Percentiles rank a stretch among this genome's conserved stretches.
Conservation (phyloP, 257 asterid genomes). For the Scutellaria barbata region DNA sequence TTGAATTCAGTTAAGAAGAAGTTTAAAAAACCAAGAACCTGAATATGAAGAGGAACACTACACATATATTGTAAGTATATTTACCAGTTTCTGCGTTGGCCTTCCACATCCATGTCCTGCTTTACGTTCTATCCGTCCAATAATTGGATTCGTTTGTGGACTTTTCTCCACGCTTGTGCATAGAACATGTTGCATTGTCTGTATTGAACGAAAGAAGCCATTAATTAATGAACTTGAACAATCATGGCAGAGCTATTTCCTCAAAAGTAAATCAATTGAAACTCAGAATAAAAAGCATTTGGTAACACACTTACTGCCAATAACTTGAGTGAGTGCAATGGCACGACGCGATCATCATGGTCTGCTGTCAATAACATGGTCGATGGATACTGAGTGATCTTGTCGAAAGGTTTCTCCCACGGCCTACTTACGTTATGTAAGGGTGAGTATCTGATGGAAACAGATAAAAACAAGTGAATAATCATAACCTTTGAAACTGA, state of each 20-base stretch:
- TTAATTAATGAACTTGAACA: too few species aligned
- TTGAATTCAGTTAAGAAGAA: not conserved
- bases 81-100: conserved; percentile 77
- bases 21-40: not conserved
- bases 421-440: conserved; percentile 80
- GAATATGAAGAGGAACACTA: not conserved
- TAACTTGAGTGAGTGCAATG: conserved; percentile 73
- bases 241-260: too few species aligned
- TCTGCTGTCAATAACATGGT: conserved; percentile 82
- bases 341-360: conserved; percentile 87
- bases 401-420: conserved; percentile 53
- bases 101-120: conserved; percentile 90
- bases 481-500: not conserved
- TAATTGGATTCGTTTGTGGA: conserved; percentile 66
- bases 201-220: not conserved
- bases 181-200: conserved; percentile 76
- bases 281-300: not conserved
- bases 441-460: conserved; percentile 68
- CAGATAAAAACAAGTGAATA: not conserved
- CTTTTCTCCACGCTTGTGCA: conserved; percentile 58
- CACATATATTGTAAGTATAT: not conserved
- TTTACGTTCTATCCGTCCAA: conserved; percentile 71
- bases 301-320: conserved; percentile 54
- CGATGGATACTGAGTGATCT: conserved; percentile 63
- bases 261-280: too few species aligned